These are phyloP conservation scores for Sequoia sempervirens DNA, from an alignment of 75 land plant species.

Conservation along the genomic window DNA sequence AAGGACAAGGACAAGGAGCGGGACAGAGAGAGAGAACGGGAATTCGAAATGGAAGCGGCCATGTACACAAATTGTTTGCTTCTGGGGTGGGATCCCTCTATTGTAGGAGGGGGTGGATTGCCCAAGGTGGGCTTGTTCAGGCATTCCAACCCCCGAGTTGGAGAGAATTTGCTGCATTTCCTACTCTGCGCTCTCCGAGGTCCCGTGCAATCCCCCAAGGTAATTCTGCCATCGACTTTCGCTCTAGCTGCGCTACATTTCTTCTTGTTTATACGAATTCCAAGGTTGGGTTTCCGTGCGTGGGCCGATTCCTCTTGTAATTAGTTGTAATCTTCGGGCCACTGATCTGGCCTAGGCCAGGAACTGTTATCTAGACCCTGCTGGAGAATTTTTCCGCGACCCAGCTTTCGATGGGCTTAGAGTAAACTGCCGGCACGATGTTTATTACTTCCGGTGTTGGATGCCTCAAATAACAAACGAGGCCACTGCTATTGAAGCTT, in stretches of 20 bases:
- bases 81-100: conserved; percentile 75
- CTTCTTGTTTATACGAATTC: too few species aligned
- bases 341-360: too few species aligned
- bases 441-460: too few species aligned
- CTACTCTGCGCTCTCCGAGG: conserved; percentile 88
- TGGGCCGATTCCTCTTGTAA: too few species aligned
- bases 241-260: not conserved
- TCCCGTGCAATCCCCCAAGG: conserved; percentile 84
- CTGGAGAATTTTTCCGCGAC: too few species aligned
- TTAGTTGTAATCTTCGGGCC: too few species aligned
- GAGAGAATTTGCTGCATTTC: conserved; percentile 92
- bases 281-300: too few species aligned
- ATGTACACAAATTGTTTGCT: conserved; percentile 93
- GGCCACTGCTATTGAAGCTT: too few species aligned
- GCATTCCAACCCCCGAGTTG: conserved; percentile 93
- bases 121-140: conserved; percentile 83
- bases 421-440: too few species aligned
- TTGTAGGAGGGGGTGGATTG: conserved; percentile 51
- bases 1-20: conserved; percentile 49
- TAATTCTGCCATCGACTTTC: not conserved
- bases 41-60: conserved; percentile 88
- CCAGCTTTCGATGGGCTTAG: too few species aligned
- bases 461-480: too few species aligned
- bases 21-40: conserved; percentile 89
- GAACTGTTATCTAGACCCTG: too few species aligned